phyloP scores from a whole-genome alignment of 441 rosid species.

The Metrosideros polymorpha region DNA sequence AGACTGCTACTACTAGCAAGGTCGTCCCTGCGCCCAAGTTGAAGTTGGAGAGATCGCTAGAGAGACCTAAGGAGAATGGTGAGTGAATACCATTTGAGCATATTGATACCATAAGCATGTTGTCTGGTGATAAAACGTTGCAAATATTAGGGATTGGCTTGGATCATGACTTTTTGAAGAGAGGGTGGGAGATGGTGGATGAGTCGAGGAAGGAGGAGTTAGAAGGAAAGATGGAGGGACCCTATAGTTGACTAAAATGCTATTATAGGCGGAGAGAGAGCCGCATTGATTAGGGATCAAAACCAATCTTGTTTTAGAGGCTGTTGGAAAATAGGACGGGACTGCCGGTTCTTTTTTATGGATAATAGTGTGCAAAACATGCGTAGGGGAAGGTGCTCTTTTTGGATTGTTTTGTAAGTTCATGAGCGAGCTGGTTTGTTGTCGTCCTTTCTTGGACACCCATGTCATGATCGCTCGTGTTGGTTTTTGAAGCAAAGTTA shows the following conservation, averaged over 20 bases:
- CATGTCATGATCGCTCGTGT: not conserved
- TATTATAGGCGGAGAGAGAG: constrained; percentile 20
- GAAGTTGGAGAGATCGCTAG: constrained; percentile 1
- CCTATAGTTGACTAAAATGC: constrained; percentile 23
- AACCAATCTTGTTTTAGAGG: constrained; percentile 18
- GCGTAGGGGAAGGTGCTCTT: not conserved
- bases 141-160: not conserved
- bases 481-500: not conserved
- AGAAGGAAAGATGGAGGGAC: constrained; percentile 31
- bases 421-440: not conserved
- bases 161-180: not conserved
- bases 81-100: not conserved
- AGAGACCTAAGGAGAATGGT: not conserved
- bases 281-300: constrained; percentile 19
- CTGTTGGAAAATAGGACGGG: not conserved
- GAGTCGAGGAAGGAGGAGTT: constrained; percentile 19
- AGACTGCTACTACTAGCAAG: no score
- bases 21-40: not conserved
- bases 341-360: not conserved
- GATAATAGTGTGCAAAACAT: not conserved
- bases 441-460: not conserved
- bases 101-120: not conserved
- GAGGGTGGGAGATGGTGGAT: constrained; percentile 11
- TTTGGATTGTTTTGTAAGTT: not conserved
- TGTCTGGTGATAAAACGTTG: not conserved